A percentile compares a stretch with the other conserved stretches of the same genome.
phyloP scores from a whole-genome alignment of 106 monocot species.

The Acorus gramineus region DNA sequence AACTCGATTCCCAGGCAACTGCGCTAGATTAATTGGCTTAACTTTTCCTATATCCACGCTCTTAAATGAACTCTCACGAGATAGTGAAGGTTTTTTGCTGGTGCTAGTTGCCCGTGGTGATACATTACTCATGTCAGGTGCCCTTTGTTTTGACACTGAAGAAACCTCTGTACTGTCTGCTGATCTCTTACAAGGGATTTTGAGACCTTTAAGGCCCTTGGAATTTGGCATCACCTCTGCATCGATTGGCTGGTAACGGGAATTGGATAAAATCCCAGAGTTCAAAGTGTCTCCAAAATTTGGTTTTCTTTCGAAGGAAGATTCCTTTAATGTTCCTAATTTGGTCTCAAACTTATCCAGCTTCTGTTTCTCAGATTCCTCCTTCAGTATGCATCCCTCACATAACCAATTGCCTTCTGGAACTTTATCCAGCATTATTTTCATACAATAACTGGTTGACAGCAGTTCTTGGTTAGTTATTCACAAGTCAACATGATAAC shows the following conservation, averaged over 20 bases:
- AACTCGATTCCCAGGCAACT: slow-evolving; percentile 8
- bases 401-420: slow-evolving; percentile 95
- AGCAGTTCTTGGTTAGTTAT: background rate
- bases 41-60: slow-evolving; percentile 23
- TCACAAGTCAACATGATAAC: background rate
- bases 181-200: slow-evolving; percentile 12
- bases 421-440: slow-evolving; percentile 54
- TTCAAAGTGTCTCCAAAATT: slow-evolving; percentile 15
- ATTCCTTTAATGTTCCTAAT: slow-evolving; percentile 9
- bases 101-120: slow-evolving; percentile 14
- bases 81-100: slow-evolving; percentile 21
- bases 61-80: slow-evolving; percentile 44
- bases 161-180: slow-evolving; percentile 15
- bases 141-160: slow-evolving; percentile 11
- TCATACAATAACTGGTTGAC: slow-evolving; percentile 88
- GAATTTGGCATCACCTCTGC: no score
- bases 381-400: slow-evolving; percentile 73
- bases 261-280: slow-evolving; percentile 15
- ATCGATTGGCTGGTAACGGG: slow-evolving; percentile 9
- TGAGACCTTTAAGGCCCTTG: slow-evolving; percentile 20
- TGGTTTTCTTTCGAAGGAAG: slow-evolving; percentile 14
- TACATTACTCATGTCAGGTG: slow-evolving; percentile 9
- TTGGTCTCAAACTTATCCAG: slow-evolving; percentile 19
- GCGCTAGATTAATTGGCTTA: slow-evolving; percentile 11
- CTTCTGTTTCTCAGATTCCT: slow-evolving; percentile 28